phyloP scores from a whole-genome alignment of 2,329 filamentous ascomycete genomes.

The Ceratocystis cacaofunesta region DNA sequence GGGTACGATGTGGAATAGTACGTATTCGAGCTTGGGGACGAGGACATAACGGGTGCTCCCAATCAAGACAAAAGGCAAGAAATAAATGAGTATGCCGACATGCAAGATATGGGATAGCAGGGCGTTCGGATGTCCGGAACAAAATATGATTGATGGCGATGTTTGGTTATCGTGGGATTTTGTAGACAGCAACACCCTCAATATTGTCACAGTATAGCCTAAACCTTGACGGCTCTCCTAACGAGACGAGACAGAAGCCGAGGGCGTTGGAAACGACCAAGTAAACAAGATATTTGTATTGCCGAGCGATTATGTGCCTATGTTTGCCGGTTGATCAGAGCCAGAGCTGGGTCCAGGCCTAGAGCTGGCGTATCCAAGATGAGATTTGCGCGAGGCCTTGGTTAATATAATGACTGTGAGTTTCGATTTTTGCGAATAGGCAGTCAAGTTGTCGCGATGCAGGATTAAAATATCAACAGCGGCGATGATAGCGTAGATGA shows the following conservation, averaged over 20 bases:
- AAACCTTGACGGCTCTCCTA: not conserved
- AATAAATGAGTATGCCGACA: not conserved
- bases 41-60: slow-evolving; percentile 11
- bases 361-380: not conserved
- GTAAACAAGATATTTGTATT: not conserved
- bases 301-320: not conserved
- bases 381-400: not conserved
- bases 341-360: not conserved
- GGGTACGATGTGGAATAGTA: slow-evolving; percentile 11
- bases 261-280: not conserved
- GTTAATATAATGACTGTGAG: not conserved
- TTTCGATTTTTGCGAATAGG: too few species aligned
- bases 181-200: not conserved
- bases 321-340: not conserved
- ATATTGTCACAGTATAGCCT: not conserved
- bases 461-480: not conserved
- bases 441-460: not conserved
- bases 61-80: not conserved
- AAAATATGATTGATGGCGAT: not conserved
- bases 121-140: not conserved
- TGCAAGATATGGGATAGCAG: not conserved
- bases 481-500: not conserved
- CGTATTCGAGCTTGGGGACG: not conserved
- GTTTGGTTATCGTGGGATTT: not conserved
- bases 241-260: not conserved